Evolutionary conservation across 352 stramenopile genomes (phyloP), one percentile per base, ranked within the genome.

Genomic region (Phytophthora cryptogea): DNA sequence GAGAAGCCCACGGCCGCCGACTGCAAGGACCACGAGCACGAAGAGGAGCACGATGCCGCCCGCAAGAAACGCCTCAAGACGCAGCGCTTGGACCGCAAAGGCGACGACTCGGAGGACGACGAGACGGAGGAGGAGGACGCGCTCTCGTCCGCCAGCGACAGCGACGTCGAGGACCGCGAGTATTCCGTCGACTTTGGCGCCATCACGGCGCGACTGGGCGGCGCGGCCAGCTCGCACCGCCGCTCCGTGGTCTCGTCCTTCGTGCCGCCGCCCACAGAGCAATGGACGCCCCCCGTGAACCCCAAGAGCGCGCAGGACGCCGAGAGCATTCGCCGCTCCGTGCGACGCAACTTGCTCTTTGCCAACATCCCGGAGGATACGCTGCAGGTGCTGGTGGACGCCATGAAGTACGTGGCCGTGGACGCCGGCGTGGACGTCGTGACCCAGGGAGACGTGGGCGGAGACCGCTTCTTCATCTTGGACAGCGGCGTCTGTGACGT

Each of bases 401-500:
- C 81, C n/a, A 91, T 91, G 81, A 74, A 87, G 59, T 86, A 87
- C 59, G 54, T 82, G 8, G 64, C 66, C 0, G 61, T 87, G 13
- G 52, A 72, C 33, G 57, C 59, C 32, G 75, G 66, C n/a, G 63
- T 71, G 45, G 60, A 83, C 44, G 63, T 95, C 40, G 87, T 92
- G 47, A 67, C 59, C 14, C 84, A 95, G 51, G 92, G 91, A 26
- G 83, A 95, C 27, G 52, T 79, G 8, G 58, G 49, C n/a, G 90
- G 89, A 36, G 88, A 97, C 59, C 73, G 75, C 14, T 98, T 98
- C 54, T 98, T 95, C 67, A 91, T 98, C 42, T 70, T 98, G 40
- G 71, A 93, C 50, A 92, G 74, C 50, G 95, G 95, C 23, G 57
- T 74, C n/a, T 88, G 97, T 36, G 71, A 92, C 32, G 78, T 92